Percentiles rank a stretch among this genome's conserved stretches.
phyloP scores from a whole-genome alignment of 2,329 filamentous ascomycete genomes.

The Emydomyces testavorans region DNA sequence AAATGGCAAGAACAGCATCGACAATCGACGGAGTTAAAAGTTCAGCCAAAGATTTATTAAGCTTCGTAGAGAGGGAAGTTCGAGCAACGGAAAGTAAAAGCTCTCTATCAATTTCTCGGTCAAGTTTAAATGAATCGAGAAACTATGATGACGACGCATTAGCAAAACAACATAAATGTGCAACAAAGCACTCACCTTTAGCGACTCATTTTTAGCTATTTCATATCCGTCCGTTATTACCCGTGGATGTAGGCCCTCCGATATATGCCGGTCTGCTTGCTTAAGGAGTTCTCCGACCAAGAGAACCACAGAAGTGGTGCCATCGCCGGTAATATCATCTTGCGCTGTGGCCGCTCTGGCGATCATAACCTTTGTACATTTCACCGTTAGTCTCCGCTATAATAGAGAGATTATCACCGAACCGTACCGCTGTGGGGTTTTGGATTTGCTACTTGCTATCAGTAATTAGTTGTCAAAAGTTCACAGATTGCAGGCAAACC shows the following conservation, averaged over 20 bases:
- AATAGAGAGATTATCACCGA: constrained; percentile 7
- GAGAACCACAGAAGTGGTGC: constrained; percentile 91
- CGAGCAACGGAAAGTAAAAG: constrained; percentile 84
- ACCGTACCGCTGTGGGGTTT: constrained; percentile 79
- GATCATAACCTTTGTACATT: constrained; percentile 47
- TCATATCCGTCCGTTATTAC: constrained; percentile 98
- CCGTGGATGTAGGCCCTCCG: constrained; percentile 89
- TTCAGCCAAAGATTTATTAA: constrained; percentile 77
- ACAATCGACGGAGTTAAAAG: constrained; percentile 92
- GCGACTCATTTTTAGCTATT: constrained; percentile 81
- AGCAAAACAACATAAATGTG: neutral
- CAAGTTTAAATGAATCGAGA: constrained; percentile 84
- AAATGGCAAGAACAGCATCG: constrained; percentile 89
- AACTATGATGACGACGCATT: constrained; percentile 46
- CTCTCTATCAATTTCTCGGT: constrained; percentile 80
- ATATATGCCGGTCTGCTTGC: constrained; percentile 92
- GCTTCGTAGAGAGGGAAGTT: constrained; percentile 89
- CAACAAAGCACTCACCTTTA: constrained; percentile 52
- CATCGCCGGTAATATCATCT: constrained; percentile 96
- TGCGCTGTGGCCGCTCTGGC: constrained; percentile 83
- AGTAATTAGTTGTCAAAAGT: constrained; percentile 18
- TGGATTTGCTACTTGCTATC: constrained; percentile 62
- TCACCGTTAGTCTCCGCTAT: constrained; percentile 8
- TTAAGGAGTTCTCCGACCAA: constrained; percentile 94
- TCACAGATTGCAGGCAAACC: constrained; percentile 31